Conservation (phyloP, 257 asterid genomes). For the Solanum gandarillasii region DNA sequence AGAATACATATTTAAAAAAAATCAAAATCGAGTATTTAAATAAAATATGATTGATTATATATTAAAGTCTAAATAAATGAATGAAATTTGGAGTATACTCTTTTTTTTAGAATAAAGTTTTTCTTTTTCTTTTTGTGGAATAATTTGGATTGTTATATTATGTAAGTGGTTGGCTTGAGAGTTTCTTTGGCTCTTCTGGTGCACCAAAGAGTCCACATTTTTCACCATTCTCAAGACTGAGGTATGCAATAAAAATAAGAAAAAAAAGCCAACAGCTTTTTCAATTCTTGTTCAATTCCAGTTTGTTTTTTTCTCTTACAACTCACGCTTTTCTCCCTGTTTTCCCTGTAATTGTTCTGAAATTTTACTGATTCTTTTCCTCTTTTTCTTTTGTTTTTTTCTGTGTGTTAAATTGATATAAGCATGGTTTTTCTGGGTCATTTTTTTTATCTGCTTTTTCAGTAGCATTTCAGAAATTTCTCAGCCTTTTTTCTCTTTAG, state of each 20-base stretch:
- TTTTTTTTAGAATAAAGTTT: slow-evolving; percentile 2
- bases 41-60: background rate
- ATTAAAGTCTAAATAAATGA: background rate
- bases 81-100: background rate
- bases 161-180: slow-evolving; percentile 23
- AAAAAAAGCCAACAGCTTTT: slow-evolving; percentile 9
- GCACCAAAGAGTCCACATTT: slow-evolving; percentile 14
- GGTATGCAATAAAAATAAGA: slow-evolving; percentile 16
- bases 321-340: background rate
- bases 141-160: slow-evolving; percentile 8
- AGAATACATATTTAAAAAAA: too few species aligned
- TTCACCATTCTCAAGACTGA: slow-evolving; percentile 16
- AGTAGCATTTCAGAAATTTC: background rate
- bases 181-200: slow-evolving; percentile 39
- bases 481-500: background rate
- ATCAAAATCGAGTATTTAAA: background rate
- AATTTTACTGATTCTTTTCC: background rate
- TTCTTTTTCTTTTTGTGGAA: slow-evolving; percentile 4
- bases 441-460: background rate
- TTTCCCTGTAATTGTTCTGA: background rate
- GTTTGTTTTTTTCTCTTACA: background rate
- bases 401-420: background rate
- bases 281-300: background rate
- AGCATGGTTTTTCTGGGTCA: background rate
- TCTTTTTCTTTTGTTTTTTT: background rate